Evolutionary conservation across 495 filamentous ascomycete species (phyloP), one percentile per base, ranked within the genome.

Genomic region (Pyronema omphalodes): DNA sequence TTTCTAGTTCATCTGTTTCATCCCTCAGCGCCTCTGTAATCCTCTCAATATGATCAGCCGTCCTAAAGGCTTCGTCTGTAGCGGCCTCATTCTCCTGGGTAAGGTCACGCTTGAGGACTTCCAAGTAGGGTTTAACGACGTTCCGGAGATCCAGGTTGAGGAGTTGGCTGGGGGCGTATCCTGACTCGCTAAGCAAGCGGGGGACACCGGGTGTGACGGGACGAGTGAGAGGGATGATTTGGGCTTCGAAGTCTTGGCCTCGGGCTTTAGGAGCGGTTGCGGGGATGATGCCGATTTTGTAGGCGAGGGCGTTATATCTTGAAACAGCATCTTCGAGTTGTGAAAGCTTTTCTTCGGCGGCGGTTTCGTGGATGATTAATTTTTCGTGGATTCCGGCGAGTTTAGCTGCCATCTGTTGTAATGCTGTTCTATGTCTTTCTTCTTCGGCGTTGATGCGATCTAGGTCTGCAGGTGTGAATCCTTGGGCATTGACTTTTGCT

Each of bases 381-480:
- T 81, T 82, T 43, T 76, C 76, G 65, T 93, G 89, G 9, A 80
- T 74, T 56, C 95, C 91, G 55, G 89, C 85, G 1, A 94, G 73
- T 53, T 85, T 74, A 56, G 72, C 68, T 15, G 75, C 71, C 0
- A 87, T 83, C 9, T 81, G 74, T 54, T 93, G 83, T 49, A 93
- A 79, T 39, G 77, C 82, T 61, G 82, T 89, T 50, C 91, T 83
- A 35, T 96, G 75, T 9, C 93, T 81, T 63, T 96, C 91, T 35
- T 88, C 80, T 66, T 96, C 91, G 17, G 82, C 79, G 58, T 85
- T 93, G 89, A 99, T 94, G 62, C 88, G 88, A 73, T 99, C 91
- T 66, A 99, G 5, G 71, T 96, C 93, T 66, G 86, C 82, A 62
- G 93, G 88, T 45, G 85, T 91, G 59, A 99, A 87, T 3, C 89